phyloP scores from a whole-genome alignment of 1,284 basidiomycete species.

The Cryptococcus amylolentus region DNA sequence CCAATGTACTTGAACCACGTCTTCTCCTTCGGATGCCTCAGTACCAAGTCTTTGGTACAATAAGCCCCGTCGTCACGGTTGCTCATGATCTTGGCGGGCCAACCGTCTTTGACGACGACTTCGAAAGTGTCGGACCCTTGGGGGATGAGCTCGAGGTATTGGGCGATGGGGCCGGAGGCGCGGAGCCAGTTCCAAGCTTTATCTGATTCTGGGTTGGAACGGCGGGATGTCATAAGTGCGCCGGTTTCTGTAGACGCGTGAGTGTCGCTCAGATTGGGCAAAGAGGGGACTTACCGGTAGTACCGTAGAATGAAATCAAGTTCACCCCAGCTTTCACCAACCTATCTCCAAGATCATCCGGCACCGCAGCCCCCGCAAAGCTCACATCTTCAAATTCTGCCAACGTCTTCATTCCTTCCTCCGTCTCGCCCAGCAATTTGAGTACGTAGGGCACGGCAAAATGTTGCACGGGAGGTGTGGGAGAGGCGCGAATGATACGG shows the following conservation, averaged over 20 bases:
- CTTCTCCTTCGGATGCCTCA: constrained; percentile 52
- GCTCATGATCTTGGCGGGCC: constrained; percentile 57
- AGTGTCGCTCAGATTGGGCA: not conserved
- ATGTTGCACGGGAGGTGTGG: constrained; percentile 42
- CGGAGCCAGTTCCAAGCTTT: constrained; percentile 62
- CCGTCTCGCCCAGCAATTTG: constrained; percentile 56
- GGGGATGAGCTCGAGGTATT: constrained; percentile 55
- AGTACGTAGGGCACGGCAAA: constrained; percentile 53
- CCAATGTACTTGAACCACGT: constrained; percentile 59
- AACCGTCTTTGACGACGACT: constrained; percentile 58
- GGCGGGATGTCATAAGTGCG: constrained; percentile 53
- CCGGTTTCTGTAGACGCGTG: constrained; percentile 29
- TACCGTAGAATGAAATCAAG: constrained; percentile 59
- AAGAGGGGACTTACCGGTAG: constrained; percentile 38
- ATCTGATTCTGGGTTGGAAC: constrained; percentile 52
- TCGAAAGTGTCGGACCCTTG: constrained; percentile 55
- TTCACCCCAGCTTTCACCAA: constrained; percentile 56
- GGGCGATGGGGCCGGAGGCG: constrained; percentile 46
- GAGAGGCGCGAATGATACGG: constrained; percentile 37
- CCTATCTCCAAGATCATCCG: constrained; percentile 58
- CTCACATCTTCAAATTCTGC: constrained; percentile 56
- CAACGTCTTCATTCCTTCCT: constrained; percentile 54
- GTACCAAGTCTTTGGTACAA: constrained; percentile 60
- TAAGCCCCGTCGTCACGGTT: constrained; percentile 61
- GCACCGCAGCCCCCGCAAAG: constrained; percentile 47